A percentile compares a stretch with the other conserved stretches of the same genome.
Evolutionary conservation across 140 eudicot species (phyloP).

Genomic region (Senecio squalidus): DNA sequence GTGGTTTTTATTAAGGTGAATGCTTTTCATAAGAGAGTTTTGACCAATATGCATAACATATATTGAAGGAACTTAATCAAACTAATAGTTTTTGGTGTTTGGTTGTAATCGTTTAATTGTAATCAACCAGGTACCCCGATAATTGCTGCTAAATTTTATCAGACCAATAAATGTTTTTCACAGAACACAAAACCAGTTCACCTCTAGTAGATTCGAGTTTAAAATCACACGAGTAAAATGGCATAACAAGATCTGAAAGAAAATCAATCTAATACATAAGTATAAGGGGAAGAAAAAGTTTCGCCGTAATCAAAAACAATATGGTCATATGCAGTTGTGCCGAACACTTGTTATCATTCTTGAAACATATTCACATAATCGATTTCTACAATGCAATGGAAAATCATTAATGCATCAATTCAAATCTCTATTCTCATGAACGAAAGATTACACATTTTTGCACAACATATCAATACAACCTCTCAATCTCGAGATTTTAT

Average conservation of each 20-base stretch:
- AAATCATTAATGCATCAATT: constrained; percentile 1
- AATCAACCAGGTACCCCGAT: too few species aligned
- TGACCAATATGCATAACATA: too few species aligned
- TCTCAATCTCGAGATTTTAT: constrained; percentile 12
- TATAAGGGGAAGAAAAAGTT: not conserved
- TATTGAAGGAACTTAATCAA: too few species aligned
- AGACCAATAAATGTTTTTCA: not conserved
- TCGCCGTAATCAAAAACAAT: not conserved
- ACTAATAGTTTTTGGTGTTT: too few species aligned
- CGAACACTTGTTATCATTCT: not conserved
- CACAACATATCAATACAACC: constrained; percentile 7
- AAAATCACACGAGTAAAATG: not conserved
- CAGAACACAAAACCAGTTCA: not conserved
- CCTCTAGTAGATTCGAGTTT: not conserved
- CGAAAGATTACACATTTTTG: not conserved
- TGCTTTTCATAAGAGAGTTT: too few species aligned
- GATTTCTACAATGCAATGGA: not conserved
- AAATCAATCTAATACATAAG: not conserved
- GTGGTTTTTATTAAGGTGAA: too few species aligned
- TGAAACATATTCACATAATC: not conserved
- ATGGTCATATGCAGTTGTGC: not conserved
- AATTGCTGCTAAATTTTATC: not conserved
- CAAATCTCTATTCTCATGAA: constrained; percentile 10
- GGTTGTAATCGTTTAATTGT: too few species aligned
- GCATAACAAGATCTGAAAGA: not conserved